phyloP scores from a whole-genome alignment of 2,329 filamentous ascomycete genomes.

The Scortechinia acanthostroma region DNA sequence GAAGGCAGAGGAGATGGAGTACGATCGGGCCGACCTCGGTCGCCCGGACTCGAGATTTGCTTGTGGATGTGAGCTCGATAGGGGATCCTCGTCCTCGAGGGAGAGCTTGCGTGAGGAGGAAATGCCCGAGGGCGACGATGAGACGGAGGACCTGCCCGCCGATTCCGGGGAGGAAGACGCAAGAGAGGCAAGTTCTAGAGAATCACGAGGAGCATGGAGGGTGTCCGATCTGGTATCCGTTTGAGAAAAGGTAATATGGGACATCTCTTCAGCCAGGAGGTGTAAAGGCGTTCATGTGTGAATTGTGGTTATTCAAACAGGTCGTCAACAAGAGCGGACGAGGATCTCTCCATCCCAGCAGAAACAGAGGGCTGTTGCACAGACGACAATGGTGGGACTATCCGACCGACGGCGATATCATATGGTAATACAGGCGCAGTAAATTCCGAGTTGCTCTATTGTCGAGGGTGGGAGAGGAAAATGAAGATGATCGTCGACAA shows the following conservation, averaged over 20 bases:
- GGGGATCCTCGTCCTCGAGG: slow-evolving; percentile 77
- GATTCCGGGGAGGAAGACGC: slow-evolving; percentile 71
- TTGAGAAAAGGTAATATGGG: slow-evolving; percentile 17
- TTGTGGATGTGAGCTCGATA: slow-evolving; percentile 45
- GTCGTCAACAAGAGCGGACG: no score
- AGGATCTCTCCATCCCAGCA: no score
- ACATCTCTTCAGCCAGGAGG: no score
- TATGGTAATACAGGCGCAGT: no score
- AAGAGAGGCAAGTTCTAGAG: slow-evolving; percentile 89
- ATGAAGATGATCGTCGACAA: no score
- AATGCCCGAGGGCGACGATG: slow-evolving; percentile 74
- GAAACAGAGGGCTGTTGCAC: no score
- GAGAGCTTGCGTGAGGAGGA: slow-evolving; percentile 89
- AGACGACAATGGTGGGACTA: no score
- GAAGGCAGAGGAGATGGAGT: slow-evolving; percentile 87
- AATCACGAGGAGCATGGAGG: slow-evolving; percentile 61
- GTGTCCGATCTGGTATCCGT: slow-evolving; percentile 17
- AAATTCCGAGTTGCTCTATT: no score
- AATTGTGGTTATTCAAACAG: no score
- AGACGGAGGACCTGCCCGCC: slow-evolving; percentile 53
- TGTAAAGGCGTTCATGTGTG: no score
- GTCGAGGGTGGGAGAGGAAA: no score
- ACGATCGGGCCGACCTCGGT: slow-evolving; percentile 47
- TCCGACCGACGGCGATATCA: no score
- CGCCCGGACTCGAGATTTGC: slow-evolving; percentile 25